Conservation (phyloP, 805 yeast genomes). For the Candida tibetensis region DNA sequence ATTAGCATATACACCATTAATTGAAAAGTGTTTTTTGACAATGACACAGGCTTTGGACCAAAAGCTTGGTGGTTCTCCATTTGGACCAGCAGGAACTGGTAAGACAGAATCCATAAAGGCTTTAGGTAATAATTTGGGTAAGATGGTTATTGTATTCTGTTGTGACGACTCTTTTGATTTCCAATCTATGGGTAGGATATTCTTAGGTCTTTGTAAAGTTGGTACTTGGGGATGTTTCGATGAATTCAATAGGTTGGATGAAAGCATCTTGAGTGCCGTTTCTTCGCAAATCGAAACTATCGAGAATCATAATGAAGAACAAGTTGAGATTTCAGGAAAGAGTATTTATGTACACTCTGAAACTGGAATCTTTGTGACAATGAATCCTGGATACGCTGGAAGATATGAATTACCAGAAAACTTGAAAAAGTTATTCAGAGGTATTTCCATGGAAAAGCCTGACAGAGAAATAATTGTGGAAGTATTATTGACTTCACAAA, state of each 20-base stretch:
- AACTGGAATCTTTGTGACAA: constrained; percentile 80
- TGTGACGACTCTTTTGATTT: constrained; percentile 90
- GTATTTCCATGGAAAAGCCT: constrained; percentile 70
- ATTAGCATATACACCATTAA: constrained; percentile 73
- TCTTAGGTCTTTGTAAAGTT: constrained; percentile 73
- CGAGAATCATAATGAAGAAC: constrained; percentile 36
- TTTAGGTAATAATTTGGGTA: constrained; percentile 74
- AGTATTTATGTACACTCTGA: constrained; percentile 38
- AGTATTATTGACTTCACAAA: constrained; percentile 69
- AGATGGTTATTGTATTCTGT: constrained; percentile 79
- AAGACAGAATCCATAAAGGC: constrained; percentile 91
- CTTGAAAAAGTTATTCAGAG: constrained; percentile 71
- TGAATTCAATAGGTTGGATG: constrained; percentile 82
- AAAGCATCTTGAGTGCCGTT: constrained; percentile 73
- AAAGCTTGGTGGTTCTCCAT: constrained; percentile 81
- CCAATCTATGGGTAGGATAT: constrained; percentile 71
- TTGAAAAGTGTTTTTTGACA: constrained; percentile 59
- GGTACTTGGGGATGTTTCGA: constrained; percentile 98
- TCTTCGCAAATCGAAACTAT: constrained; percentile 76
- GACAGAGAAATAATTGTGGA: constrained; percentile 68
- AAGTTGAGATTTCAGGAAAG: constrained; percentile 44
- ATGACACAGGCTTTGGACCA: constrained; percentile 74
- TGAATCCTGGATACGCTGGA: constrained; percentile 89
- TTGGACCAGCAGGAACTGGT: constrained; percentile 98
- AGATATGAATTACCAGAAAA: constrained; percentile 83